Conservation (phyloP, 139 green algal species). For the Coelastrella sp. region DNA sequence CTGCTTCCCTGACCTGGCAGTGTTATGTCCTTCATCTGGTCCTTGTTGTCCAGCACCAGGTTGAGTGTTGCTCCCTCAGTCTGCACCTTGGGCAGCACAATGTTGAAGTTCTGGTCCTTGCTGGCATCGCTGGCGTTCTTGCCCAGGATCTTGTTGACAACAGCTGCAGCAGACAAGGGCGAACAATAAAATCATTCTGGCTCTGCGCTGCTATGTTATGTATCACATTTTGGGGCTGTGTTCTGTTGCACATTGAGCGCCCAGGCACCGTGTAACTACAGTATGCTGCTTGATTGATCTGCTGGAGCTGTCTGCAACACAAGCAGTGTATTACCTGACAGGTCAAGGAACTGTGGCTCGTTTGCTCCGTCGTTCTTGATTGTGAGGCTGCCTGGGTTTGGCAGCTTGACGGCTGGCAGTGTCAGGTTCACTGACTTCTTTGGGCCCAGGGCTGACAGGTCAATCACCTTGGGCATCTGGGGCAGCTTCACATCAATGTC, state of each 20-base stretch:
- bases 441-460: conserved; percentile 17
- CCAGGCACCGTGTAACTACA: neutral
- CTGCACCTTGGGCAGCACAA: neutral
- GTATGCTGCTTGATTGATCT: neutral
- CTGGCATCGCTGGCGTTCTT: neutral
- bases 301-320: no score
- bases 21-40: neutral
- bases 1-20: neutral
- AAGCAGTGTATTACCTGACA: neutral
- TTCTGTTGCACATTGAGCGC: no score
- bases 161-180: neutral
- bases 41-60: conserved; percentile 3
- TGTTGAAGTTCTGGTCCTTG: neutral
- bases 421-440: conserved; percentile 24
- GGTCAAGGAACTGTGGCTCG: conserved; percentile 26
- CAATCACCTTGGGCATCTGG: conserved; percentile 20
- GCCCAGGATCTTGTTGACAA: neutral
- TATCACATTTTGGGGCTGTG: no score
- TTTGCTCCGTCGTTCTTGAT: neutral
- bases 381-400: conserved; percentile 9
- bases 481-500: conserved; percentile 34
- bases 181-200: no score
- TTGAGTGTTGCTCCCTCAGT: conserved; percentile 17
- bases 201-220: no score
- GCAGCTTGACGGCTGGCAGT: conserved; percentile 26